A percentile compares a stretch with the other conserved stretches of the same genome.
phyloP scores from a whole-genome alignment of 179 eudicot species.

The Camellia oleifera region DNA sequence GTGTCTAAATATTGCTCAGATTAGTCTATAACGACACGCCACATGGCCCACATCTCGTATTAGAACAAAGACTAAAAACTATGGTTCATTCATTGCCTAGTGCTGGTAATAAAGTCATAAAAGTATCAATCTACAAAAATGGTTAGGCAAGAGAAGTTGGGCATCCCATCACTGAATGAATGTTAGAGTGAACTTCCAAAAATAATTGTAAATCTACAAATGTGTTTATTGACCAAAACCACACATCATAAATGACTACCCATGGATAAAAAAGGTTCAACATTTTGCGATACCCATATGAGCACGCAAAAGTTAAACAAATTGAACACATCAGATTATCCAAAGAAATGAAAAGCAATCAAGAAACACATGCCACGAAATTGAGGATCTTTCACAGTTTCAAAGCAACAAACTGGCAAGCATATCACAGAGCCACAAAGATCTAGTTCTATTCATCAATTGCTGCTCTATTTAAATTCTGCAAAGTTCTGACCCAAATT shows the following conservation, averaged over 20 bases:
- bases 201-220: background rate
- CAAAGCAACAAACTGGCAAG: background rate
- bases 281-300: background rate
- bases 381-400: background rate
- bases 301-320: background rate
- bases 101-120: background rate
- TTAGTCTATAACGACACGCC: background rate
- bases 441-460: background rate
- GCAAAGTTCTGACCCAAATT: background rate
- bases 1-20: background rate
- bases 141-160: background rate
- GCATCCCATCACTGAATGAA: background rate
- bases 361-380: background rate
- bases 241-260: background rate
- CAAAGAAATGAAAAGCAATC: background rate
- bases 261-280: background rate
- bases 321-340: background rate
- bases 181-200: too few species aligned
- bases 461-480: background rate
- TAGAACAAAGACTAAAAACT: background rate
- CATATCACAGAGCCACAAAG: background rate
- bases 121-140: constrained; percentile 5
- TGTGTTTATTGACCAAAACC: background rate
- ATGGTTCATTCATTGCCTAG: background rate
- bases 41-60: background rate